Base-by-base conservation (phyloP, 2,329 filamentous ascomycete genomes). In the Coniochaeta sp. region DNA sequence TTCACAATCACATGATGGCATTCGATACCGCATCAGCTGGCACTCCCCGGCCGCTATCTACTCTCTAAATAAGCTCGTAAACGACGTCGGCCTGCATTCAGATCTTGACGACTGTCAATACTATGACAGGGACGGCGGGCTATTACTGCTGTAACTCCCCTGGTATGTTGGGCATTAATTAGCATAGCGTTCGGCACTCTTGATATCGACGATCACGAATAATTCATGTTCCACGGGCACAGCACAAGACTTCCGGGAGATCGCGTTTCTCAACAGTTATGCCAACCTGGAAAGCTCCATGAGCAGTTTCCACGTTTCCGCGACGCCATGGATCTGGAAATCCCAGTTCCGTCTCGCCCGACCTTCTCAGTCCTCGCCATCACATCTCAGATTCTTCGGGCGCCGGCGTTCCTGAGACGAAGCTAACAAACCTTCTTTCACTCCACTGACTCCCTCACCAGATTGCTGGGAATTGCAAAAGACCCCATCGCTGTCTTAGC, bases 371-470 rank as follows among this genome's bases (percentile, higher is more conserved):
- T 24, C 40, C n/a, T 59, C 54, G 16, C 24, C 22, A 26, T 60
- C 58, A 56, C n/a, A 60, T 60, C 54, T 57, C 52, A 36, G 36
- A 60, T n/a, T 30, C 17, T 38, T 5, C 9, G 19, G 26, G 57
- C 57, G 40, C 38, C 16, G n/a, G 19, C 30, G 9, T 12, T 59
- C 16, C 34, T 26, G 16, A 58, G 26, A 58, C 24, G 44, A 34
- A 36, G 19, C 40, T 52, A 52, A n/a, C 9, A 22, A 47, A 47
- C 42, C 42, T 47, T 47, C 10, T 40, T 47, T 47, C 16, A 2
- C 42, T 17, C 24, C 10, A n/a, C 26, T 47, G 5, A 2, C 42
- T 17, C 24, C 14, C 19, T 47, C 47, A 24, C 47, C 47, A 52
- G 47, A 52, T 52, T 52, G 47, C 47, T 52, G 47, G 47, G 47